Percentiles rank a stretch among this genome's conserved stretches.
phyloP scores from a whole-genome alignment of 352 stramenopile species.

The Thalassiosira delicatula region DNA sequence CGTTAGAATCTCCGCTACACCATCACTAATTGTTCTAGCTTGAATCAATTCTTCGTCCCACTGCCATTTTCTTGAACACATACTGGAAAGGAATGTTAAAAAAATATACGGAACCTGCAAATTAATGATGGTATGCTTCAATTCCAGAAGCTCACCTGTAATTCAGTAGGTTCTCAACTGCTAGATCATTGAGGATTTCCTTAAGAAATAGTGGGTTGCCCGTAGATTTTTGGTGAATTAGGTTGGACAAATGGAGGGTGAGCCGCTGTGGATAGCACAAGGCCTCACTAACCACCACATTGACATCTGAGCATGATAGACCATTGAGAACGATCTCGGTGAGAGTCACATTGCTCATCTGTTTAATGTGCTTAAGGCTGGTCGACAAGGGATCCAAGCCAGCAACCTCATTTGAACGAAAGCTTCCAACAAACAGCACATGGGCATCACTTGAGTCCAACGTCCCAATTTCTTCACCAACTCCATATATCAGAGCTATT shows the following conservation, averaged over 20 bases:
- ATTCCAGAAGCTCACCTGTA: constrained; percentile 20
- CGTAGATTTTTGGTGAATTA: constrained; percentile 30
- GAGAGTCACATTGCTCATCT: constrained; percentile 5
- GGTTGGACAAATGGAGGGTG: constrained; percentile 7
- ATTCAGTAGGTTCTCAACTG: constrained; percentile 31
- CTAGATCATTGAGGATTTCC: constrained; percentile 33
- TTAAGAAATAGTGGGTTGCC: constrained; percentile 50
- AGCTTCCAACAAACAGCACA: constrained; percentile 30
- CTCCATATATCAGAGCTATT: constrained; percentile 15
- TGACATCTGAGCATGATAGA: constrained; percentile 16
- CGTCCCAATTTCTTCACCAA: constrained; percentile 19
- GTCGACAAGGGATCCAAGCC: background rate
- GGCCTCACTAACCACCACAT: constrained; percentile 28
- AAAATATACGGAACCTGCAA: no score
- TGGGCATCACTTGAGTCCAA: background rate
- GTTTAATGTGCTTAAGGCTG: constrained; percentile 15
- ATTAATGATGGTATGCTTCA: no score
- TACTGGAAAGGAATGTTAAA: constrained; percentile 12
- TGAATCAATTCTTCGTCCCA: constrained; percentile 48
- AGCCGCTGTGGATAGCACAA: constrained; percentile 25
- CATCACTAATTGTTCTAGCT: constrained; percentile 21
- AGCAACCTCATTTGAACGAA: constrained; percentile 22
- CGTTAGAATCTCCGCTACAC: constrained; percentile 41
- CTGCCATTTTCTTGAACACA: constrained; percentile 26
- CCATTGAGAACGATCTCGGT: constrained; percentile 30